phyloP scores from a whole-genome alignment of 805 yeast genomes.

The Barnettozyma sp. region DNA sequence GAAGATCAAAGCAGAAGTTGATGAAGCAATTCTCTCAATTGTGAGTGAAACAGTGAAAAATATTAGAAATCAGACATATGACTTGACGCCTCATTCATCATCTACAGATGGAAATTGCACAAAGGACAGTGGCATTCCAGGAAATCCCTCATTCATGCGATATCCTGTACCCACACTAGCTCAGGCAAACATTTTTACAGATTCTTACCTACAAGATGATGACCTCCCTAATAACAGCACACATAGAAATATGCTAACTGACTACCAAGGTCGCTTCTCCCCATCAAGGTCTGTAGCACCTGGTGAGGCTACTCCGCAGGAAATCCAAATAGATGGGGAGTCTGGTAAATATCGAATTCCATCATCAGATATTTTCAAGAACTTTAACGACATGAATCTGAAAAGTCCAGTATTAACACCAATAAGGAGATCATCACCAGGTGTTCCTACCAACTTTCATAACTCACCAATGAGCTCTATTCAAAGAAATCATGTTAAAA shows the following conservation, averaged over 20 bases:
- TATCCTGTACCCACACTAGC: constrained; percentile 23
- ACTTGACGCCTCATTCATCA: constrained; percentile 9
- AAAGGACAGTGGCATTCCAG: background rate
- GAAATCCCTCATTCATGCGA: constrained; percentile 9
- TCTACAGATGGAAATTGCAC: constrained; percentile 4
- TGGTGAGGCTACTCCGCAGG: constrained; percentile 27
- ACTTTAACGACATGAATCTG: constrained; percentile 23
- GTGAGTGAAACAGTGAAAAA: constrained; percentile 58
- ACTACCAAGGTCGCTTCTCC: constrained; percentile 18
- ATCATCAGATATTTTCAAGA: constrained; percentile 11
- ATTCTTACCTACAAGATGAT: constrained; percentile 35
- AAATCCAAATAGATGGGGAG: constrained; percentile 12
- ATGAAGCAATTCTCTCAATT: constrained; percentile 52
- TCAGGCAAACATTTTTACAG: constrained; percentile 31
- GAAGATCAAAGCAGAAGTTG: constrained; percentile 73
- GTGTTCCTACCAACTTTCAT: constrained; percentile 14
- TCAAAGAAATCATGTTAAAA: constrained; percentile 40
- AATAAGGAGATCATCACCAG: constrained; percentile 24
- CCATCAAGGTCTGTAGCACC: constrained; percentile 40
- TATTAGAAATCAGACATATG: constrained; percentile 29
- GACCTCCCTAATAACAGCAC: constrained; percentile 28
- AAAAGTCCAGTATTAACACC: constrained; percentile 28
- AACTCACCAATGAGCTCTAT: constrained; percentile 54
- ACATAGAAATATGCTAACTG: constrained; percentile 8
- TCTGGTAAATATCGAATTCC: background rate